Evolutionary conservation across 805 yeast species (phyloP).

Genomic region (Kuraishia hungarica): DNA sequence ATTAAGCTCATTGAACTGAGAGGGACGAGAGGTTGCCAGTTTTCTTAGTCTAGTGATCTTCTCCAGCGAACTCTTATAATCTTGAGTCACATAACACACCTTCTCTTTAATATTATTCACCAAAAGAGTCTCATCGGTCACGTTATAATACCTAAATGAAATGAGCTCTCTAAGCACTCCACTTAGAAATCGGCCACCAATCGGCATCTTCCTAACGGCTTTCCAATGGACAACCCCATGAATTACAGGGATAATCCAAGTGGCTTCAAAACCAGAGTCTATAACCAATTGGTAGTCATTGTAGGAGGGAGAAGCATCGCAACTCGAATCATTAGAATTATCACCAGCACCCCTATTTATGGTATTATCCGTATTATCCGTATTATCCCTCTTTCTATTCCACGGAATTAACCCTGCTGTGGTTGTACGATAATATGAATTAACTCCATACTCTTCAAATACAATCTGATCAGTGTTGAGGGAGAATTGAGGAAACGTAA

Average conservation of each 20-base stretch:
- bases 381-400: conserved; percentile 24
- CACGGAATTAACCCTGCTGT: conserved; percentile 59
- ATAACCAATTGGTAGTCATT: conserved; percentile 70
- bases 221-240: conserved; percentile 70
- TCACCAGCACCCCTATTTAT: too few species aligned
- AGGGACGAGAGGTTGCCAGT: background rate
- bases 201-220: conserved; percentile 69
- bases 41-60: conserved; percentile 17
- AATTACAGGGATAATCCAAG: conserved; percentile 80
- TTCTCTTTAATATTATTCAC: conserved; percentile 82
- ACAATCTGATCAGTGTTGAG: conserved; percentile 84
- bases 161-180: conserved; percentile 79
- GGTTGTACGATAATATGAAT: conserved; percentile 58
- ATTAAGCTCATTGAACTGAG: conserved; percentile 3
- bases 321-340: conserved; percentile 9
- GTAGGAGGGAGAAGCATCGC: conserved; percentile 5
- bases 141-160: conserved; percentile 87
- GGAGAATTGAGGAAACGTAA: conserved; percentile 73
- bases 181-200: conserved; percentile 81
- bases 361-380: too few species aligned
- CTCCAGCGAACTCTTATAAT: conserved; percentile 31
- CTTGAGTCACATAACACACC: conserved; percentile 58
- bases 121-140: conserved; percentile 81
- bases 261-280: conserved; percentile 83
- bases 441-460: conserved; percentile 88